Evolutionary conservation across 805 yeast species (phyloP).

Genomic region (Zygoascus biomembranicola): DNA sequence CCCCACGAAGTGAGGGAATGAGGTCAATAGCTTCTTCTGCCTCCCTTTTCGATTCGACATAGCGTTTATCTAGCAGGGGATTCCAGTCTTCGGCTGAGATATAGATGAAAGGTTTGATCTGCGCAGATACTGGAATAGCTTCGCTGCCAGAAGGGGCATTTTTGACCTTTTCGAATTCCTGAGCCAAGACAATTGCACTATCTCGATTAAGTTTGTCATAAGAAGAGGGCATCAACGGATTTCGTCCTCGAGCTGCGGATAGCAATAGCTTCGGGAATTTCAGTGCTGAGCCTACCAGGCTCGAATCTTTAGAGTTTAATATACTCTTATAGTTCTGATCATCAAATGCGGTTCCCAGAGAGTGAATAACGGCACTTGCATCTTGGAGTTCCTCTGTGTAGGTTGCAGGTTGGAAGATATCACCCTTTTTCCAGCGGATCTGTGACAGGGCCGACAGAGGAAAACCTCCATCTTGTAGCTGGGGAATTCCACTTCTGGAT

Average conservation of each 20-base stretch:
- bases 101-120: slow-evolving; percentile 47
- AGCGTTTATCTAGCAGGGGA: slow-evolving; percentile 61
- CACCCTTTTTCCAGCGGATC: slow-evolving; percentile 60
- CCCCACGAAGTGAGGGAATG: slow-evolving; percentile 45
- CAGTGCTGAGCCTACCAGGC: not conserved
- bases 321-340: slow-evolving; percentile 56
- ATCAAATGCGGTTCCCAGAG: slow-evolving; percentile 70
- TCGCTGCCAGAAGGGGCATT: not conserved
- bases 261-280: not conserved
- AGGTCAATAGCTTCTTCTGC: slow-evolving; percentile 53
- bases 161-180: not conserved
- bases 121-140: not conserved
- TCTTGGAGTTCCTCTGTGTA: slow-evolving; percentile 41
- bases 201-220: slow-evolving; percentile 58
- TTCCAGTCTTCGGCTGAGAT: slow-evolving; percentile 72
- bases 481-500: slow-evolving; percentile 29
- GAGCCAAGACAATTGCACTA: slow-evolving; percentile 52
- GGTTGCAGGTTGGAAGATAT: slow-evolving; percentile 56
- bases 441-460: slow-evolving; percentile 36
- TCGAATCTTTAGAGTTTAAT: slow-evolving; percentile 10
- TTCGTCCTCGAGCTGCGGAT: slow-evolving; percentile 37
- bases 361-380: slow-evolving; percentile 67
- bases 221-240: slow-evolving; percentile 43
- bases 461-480: slow-evolving; percentile 10
- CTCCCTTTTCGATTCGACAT: slow-evolving; percentile 65